phyloP scores from a whole-genome alignment of 2,329 filamentous ascomycete genomes.

The Fusarium sp. region DNA sequence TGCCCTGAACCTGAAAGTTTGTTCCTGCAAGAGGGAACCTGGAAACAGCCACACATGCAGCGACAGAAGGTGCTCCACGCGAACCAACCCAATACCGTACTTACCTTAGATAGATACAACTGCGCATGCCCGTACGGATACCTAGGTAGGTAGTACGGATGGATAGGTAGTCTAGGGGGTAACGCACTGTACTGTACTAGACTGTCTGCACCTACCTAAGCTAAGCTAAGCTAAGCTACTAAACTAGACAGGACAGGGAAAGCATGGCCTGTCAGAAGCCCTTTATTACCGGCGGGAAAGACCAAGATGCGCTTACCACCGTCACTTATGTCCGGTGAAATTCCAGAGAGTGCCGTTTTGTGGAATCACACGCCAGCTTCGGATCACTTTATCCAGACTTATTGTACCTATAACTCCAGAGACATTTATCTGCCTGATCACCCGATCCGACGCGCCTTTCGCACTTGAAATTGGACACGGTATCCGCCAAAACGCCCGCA shows the following conservation, averaged over 20 bases:
- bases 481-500: conserved; percentile 17
- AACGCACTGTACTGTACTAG: neutral
- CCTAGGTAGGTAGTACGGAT: neutral
- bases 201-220: neutral
- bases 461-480: conserved; percentile 2
- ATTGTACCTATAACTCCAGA: neutral
- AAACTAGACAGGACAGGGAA: conserved; percentile 4
- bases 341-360: conserved; percentile 21
- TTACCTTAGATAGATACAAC: neutral
- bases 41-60: neutral
- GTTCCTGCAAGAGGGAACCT: conserved; percentile 22
- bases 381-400: conserved; percentile 17
- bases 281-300: conserved; percentile 17
- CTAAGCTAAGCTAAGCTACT: neutral
- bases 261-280: neutral
- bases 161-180: neutral
- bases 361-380: conserved; percentile 29
- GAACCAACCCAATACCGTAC: neutral
- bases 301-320: conserved; percentile 3
- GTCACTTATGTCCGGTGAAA: conserved; percentile 3
- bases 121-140: neutral
- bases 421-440: neutral
- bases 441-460: neutral
- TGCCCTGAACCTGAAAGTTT: conserved; percentile 9
- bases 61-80: neutral